These are phyloP conservation scores for Globisporangium alternatum DNA, from an alignment of 352 stramenopile genomes.

Conservation along the genomic window DNA sequence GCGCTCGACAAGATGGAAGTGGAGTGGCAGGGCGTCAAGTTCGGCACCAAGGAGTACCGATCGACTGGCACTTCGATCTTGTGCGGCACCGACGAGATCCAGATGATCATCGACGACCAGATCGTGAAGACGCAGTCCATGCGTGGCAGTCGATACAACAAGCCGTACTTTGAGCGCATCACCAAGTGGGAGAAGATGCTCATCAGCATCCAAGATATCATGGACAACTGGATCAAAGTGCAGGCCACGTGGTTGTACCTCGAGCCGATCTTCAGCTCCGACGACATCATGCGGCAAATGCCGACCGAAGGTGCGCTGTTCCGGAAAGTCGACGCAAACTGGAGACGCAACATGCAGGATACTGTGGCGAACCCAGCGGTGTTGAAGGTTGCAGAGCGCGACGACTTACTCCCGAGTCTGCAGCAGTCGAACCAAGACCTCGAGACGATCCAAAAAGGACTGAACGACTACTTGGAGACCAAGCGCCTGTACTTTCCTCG, in stretches of 20 bases:
- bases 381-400: slow-evolving; percentile 71
- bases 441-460: slow-evolving; percentile 93
- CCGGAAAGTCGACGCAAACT: slow-evolving; percentile 85
- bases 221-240: slow-evolving; percentile 95
- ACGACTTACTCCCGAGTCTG: slow-evolving; percentile 77
- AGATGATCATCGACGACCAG: slow-evolving; percentile 94
- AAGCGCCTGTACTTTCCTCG: slow-evolving; percentile 90
- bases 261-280: slow-evolving; percentile 91
- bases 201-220: slow-evolving; percentile 89
- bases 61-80: slow-evolving; percentile 91
- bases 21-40: slow-evolving; percentile 91
- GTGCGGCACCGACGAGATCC: slow-evolving; percentile 87
- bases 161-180: slow-evolving; percentile 89
- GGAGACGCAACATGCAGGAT: slow-evolving; percentile 87
- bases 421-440: slow-evolving; percentile 90
- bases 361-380: slow-evolving; percentile 73
- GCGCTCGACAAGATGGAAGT: slow-evolving; percentile 92
- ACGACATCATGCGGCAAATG: slow-evolving; percentile 94
- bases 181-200: slow-evolving; percentile 89
- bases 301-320: slow-evolving; percentile 86
- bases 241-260: slow-evolving; percentile 93
- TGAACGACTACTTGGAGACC: slow-evolving; percentile 91
- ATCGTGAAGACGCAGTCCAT: slow-evolving; percentile 96
- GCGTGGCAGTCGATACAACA: slow-evolving; percentile 91
- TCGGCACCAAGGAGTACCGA: slow-evolving; percentile 93